These are phyloP conservation scores for Daldinia eschscholtzii DNA, from an alignment of 2,329 filamentous ascomycete genomes.

Conservation along the genomic window DNA sequence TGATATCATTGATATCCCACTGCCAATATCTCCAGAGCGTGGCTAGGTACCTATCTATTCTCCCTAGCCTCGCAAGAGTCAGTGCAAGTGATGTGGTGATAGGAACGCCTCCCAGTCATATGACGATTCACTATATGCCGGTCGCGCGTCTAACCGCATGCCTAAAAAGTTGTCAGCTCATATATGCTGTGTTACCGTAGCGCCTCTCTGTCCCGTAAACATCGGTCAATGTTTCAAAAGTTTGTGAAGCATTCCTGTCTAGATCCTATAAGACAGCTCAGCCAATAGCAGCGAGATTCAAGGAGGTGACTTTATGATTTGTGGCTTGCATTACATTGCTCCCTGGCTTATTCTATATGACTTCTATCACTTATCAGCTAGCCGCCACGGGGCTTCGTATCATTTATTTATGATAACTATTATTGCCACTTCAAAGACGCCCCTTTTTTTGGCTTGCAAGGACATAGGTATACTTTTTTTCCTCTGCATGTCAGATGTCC, in stretches of 20 bases:
- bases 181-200: slow-evolving; percentile 37
- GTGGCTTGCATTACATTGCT: slow-evolving; percentile 39
- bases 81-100: slow-evolving; percentile 6
- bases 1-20: not conserved
- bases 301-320: slow-evolving; percentile 10
- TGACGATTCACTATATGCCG: slow-evolving; percentile 27
- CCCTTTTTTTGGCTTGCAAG: not conserved
- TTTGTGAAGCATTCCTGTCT: slow-evolving; percentile 8
- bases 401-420: slow-evolving; percentile 8
- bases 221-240: slow-evolving; percentile 41
- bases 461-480: not conserved
- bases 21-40: not conserved
- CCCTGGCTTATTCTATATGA: slow-evolving; percentile 21
- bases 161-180: slow-evolving; percentile 34
- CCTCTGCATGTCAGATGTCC: slow-evolving; percentile 10
- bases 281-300: slow-evolving; percentile 27
- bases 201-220: slow-evolving; percentile 26
- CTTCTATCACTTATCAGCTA: slow-evolving; percentile 30
- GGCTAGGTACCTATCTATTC: not conserved
- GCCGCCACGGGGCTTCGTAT: not conserved
- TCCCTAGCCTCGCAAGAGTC: slow-evolving; percentile 19
- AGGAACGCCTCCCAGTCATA: slow-evolving; percentile 33
- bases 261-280: slow-evolving; percentile 14
- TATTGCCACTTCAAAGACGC: slow-evolving; percentile 6
- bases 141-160: slow-evolving; percentile 40